Conservation (phyloP, 140 eudicot genomes). For the Oenanthe javanica region DNA sequence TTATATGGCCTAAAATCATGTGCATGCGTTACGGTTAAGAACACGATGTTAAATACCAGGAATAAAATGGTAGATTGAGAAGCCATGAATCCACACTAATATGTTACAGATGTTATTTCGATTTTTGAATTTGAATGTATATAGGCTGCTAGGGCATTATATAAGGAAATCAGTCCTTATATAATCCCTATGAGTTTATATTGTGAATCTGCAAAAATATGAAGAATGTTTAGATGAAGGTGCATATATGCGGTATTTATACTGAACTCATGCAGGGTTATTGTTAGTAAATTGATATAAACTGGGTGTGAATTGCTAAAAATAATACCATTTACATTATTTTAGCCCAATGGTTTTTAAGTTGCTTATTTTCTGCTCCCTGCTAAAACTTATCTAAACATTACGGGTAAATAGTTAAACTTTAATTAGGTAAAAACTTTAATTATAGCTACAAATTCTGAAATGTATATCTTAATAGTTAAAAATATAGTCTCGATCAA, state of each 20-base stretch:
- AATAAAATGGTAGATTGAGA: neutral
- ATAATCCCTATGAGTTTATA: neutral
- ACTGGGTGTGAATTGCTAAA: neutral
- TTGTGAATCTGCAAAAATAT: neutral
- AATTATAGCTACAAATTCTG: neutral
- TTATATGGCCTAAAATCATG: neutral
- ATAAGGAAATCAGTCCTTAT: neutral
- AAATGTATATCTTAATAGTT: neutral
- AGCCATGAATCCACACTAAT: neutral
- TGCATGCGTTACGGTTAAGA: neutral
- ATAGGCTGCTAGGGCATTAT: neutral
- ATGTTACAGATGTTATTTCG: neutral
- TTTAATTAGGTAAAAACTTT: neutral
- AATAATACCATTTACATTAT: neutral
- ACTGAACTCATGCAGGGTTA: neutral
- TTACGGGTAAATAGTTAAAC: neutral
- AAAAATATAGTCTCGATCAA: neutral
- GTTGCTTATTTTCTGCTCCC: neutral
- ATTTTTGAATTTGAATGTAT: neutral
- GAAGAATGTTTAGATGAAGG: neutral
- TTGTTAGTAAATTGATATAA: neutral
- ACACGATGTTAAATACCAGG: neutral
- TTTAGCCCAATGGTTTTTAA: neutral
- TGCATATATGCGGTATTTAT: neutral
- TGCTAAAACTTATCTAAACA: neutral